A percentile compares a stretch with the other conserved stretches of the same genome.
phyloP scores from a whole-genome alignment of 306 rosid genomes.

The Coriaria nepalensis region DNA sequence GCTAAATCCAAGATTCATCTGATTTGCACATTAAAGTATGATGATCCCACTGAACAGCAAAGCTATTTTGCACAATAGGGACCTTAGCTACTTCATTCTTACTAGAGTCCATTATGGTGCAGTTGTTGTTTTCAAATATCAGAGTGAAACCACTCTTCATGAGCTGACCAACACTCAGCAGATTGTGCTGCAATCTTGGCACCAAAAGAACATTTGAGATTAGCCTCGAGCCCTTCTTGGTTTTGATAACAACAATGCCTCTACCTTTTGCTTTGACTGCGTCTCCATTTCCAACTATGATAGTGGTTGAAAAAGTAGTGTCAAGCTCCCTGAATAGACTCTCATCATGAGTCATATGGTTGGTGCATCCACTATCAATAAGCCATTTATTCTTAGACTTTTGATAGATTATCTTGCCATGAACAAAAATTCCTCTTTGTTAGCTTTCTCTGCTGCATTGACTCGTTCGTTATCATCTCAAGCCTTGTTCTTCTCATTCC shows the following conservation, averaged over 20 bases:
- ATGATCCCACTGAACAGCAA: not conserved
- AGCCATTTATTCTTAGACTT: no score
- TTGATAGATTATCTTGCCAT: no score
- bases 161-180: not conserved
- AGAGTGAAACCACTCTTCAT: not conserved
- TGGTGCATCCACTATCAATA: no score
- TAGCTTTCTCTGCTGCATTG: no score
- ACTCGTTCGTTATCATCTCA: no score
- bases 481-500: no score
- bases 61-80: not conserved
- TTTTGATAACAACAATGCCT: not conserved
- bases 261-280: not conserved
- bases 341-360: no score
- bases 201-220: not conserved
- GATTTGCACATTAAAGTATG: not conserved
- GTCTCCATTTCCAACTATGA: not conserved
- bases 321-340: no score
- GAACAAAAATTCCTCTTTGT: no score
- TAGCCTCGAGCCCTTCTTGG: not conserved
- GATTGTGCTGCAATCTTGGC: not conserved
- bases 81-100: not conserved
- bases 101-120: slow-evolving; percentile 3
- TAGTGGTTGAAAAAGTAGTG: not conserved
- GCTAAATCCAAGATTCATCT: not conserved
- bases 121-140: not conserved